Evolutionary conservation across 2,329 filamentous ascomycete genomes (phyloP), one percentile per base, ranked within the genome.

Genomic region (Penicillium expansum): DNA sequence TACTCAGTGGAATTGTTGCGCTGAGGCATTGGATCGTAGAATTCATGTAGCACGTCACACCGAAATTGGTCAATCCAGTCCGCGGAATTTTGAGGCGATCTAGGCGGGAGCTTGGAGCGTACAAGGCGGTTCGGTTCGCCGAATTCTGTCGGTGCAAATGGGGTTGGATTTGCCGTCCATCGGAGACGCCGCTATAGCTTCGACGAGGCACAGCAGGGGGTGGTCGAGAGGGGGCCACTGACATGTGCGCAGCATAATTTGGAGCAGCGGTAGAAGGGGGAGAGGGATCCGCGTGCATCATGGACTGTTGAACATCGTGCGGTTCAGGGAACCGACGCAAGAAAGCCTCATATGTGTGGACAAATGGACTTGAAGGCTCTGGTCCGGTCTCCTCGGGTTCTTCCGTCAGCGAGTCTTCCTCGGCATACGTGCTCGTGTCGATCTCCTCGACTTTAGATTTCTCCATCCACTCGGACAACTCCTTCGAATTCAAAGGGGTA

Each of bases 11-110:
- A 9, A 81, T 76, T 0, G 92, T 93, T 1, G 87, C 88, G 57
- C 90, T 89, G 18, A 97, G 77, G 58, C 89, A 89, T 73, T 97
- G 93, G 27, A 97, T 79, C 0, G 88, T 87, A n/a, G 91, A 88
- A 73, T 96, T 97, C 80, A 94, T 92, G 70, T 96, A 97, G 71
- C 93, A 97, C 62, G 89, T 92, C 45, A 89, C 87, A 1, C 86
- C 85, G 39, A 91, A 90, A 65, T 97, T 97, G 57, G 86, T 78
- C 13, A 97, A 80, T 0, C 93, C 92, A 11, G 90, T 89, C 35
- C 79, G 78, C n/a, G 86, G 82, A 65, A 85, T 78, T 72, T 76
- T 76, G 29, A 79, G 74, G 14, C 76, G 71, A 57, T 77, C 76
- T 48, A 79, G 71, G 45, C 77, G 67, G 41, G 74, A 73, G 62